phyloP scores from a whole-genome alignment of 2,329 filamentous ascomycete genomes.

The Penicillium sp. region DNA sequence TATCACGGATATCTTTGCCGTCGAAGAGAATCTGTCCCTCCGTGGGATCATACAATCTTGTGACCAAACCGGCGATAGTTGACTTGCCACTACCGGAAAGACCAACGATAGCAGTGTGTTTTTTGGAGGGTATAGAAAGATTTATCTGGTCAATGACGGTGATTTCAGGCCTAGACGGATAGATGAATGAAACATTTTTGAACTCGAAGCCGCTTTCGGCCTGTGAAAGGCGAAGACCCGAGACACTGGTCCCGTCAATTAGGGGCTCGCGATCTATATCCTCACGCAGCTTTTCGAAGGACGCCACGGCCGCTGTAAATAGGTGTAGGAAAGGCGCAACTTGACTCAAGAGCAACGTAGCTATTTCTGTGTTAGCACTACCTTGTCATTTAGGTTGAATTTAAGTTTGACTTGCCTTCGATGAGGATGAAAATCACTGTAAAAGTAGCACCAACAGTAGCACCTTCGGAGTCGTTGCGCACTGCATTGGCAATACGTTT shows the following conservation, averaged over 20 bases:
- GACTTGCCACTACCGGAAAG: constrained; percentile 53
- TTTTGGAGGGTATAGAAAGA: constrained; percentile 30
- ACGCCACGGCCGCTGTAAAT: constrained; percentile 17
- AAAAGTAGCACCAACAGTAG: constrained; percentile 33
- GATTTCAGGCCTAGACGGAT: constrained; percentile 34
- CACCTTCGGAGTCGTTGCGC: constrained; percentile 20
- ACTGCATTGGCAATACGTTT: constrained; percentile 44
- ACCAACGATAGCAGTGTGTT: constrained; percentile 45
- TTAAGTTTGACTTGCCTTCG: constrained; percentile 25
- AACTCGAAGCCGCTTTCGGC: constrained; percentile 15
- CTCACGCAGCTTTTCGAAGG: constrained; percentile 14
- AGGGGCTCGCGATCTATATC: constrained; percentile 17
- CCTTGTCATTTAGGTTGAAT: too few relatives aligned
- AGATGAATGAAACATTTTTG: constrained; percentile 28
- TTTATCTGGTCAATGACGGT: constrained; percentile 30
- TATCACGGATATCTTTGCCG: constrained; percentile 22
- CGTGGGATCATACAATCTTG: constrained; percentile 35
- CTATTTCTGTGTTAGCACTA: constrained; percentile 20
- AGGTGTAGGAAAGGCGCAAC: constrained; percentile 36
- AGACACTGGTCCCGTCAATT: constrained; percentile 16
- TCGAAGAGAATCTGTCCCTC: constrained; percentile 30
- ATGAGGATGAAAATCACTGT: constrained; percentile 39
- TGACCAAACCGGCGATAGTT: constrained; percentile 38
- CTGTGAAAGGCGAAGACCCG: neutral
- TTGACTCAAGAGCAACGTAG: constrained; percentile 36